phyloP scores from a whole-genome alignment of 139 green algal species.

The Chlorella ohadii region DNA sequence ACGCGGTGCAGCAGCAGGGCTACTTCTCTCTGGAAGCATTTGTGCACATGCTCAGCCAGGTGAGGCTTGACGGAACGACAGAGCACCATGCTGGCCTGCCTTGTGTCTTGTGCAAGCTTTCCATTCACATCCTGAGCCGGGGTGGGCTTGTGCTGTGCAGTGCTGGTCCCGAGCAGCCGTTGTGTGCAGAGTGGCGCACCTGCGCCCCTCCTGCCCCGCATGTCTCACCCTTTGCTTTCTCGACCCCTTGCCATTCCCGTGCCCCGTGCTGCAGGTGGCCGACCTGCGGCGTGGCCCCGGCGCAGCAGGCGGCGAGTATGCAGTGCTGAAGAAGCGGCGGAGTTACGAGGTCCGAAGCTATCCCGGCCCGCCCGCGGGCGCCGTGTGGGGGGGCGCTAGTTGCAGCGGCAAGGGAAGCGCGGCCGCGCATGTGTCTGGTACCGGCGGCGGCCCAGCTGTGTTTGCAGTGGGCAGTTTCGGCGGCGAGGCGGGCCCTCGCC shows the following conservation, averaged over 20 bases:
- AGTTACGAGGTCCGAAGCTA: slow-evolving; percentile 17
- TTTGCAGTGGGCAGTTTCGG: slow-evolving; percentile 1
- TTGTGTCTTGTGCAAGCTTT: too few species aligned
- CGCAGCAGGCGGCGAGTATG: background rate
- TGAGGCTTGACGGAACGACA: too few species aligned
- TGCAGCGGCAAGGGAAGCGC: background rate
- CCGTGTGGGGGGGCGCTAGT: background rate
- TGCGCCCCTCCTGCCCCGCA: too few species aligned
- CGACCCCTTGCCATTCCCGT: background rate
- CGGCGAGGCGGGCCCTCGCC: background rate
- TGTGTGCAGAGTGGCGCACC: too few species aligned
- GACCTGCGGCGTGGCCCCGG: slow-evolving; percentile 11
- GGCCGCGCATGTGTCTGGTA: background rate
- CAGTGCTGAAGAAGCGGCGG: slow-evolving; percentile 17
- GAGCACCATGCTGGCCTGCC: too few species aligned
- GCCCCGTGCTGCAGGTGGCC: background rate
- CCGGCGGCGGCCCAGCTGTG: background rate
- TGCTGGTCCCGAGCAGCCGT: too few species aligned
- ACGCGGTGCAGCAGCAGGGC: slow-evolving; percentile 62
- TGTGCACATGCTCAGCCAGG: slow-evolving; percentile 32
- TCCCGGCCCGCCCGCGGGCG: background rate
- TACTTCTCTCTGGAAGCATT: slow-evolving; percentile 55
- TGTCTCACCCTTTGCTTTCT: too few species aligned
- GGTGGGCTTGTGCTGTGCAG: too few species aligned
- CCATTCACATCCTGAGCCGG: too few species aligned